Percentiles rank a stretch among this genome's conserved stretches.
phyloP scores from a whole-genome alignment of 176 grass and related monocot genomes.

The Oryza meridionalis region DNA sequence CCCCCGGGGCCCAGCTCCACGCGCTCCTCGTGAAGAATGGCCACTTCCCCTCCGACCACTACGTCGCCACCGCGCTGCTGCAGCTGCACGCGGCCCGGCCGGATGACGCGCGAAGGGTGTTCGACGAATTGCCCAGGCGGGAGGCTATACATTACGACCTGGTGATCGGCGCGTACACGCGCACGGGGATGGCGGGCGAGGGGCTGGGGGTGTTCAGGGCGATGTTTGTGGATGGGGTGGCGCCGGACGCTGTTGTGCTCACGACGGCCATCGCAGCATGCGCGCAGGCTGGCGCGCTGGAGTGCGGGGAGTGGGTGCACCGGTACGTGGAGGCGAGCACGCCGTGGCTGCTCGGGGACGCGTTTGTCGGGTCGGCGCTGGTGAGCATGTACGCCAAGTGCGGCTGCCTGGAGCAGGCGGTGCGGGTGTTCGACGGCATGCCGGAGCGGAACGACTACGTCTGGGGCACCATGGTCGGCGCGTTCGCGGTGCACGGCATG shows the following conservation, averaged over 20 bases:
- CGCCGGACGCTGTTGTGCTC: conserved; percentile 70
- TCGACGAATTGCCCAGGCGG: conserved; percentile 59
- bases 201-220: conserved; percentile 56
- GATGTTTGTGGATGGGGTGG: conserved; percentile 51
- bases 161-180: conserved; percentile 60
- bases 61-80: conserved; percentile 73
- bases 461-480: conserved; percentile 79
- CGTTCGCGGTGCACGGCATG: conserved; percentile 76
- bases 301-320: conserved; percentile 69
- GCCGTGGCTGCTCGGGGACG: conserved; percentile 46
- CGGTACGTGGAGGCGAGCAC: conserved; percentile 43
- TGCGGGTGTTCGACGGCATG: conserved; percentile 67
- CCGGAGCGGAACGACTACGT: conserved; percentile 73
- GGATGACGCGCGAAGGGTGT: conserved; percentile 46
- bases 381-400: conserved; percentile 92
- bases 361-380: conserved; percentile 71
- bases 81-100: conserved; percentile 54
- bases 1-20: conserved; percentile 61
- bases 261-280: conserved; percentile 67
- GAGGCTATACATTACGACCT: conserved; percentile 89
- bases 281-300: conserved; percentile 66
- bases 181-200: conserved; percentile 46
- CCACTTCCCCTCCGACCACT: conserved; percentile 68
- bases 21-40: conserved; percentile 61
- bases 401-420: conserved; percentile 61